Evolutionary conservation across 106 monocot genomes (phyloP).

Genomic region (Phalaenopsis aphrodite): DNA sequence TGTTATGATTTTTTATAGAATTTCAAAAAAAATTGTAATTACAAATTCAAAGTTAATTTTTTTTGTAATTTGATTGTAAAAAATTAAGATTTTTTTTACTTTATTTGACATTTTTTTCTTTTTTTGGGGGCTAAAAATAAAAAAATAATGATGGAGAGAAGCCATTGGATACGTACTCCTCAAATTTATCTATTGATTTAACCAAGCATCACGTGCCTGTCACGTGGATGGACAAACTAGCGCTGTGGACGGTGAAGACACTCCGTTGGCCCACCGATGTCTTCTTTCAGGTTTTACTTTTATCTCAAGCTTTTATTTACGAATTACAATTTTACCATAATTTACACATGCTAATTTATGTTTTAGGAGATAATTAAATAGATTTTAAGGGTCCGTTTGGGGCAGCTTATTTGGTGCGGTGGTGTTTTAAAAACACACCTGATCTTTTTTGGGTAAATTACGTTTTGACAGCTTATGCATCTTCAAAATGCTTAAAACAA

Average conservation of each 20-base stretch:
- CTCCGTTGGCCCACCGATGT: constrained; percentile 52
- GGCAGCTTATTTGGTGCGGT: no score
- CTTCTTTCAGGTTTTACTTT: constrained; percentile 50
- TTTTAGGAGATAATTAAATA: no score
- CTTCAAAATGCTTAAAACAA: no score
- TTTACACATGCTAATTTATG: no score
- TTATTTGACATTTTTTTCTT: no score
- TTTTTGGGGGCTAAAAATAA: no score
- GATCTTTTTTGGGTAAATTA: no score
- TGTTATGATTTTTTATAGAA: not conserved
- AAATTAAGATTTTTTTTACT: not conserved
- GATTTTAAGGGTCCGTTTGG: no score
- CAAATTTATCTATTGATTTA: constrained; percentile 42
- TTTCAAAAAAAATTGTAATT: not conserved
- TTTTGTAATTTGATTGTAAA: not conserved
- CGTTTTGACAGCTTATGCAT: no score
- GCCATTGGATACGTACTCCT: constrained; percentile 54
- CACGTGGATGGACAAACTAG: constrained; percentile 47
- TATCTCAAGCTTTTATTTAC: not conserved
- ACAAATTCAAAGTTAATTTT: not conserved
- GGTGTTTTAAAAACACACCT: no score
- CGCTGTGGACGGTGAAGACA: constrained; percentile 49
- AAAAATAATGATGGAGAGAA: not conserved
- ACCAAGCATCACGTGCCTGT: constrained; percentile 50
- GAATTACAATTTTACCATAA: not conserved